phyloP scores from a whole-genome alignment of 305 asterid species.

The Euphrasia arctica region DNA sequence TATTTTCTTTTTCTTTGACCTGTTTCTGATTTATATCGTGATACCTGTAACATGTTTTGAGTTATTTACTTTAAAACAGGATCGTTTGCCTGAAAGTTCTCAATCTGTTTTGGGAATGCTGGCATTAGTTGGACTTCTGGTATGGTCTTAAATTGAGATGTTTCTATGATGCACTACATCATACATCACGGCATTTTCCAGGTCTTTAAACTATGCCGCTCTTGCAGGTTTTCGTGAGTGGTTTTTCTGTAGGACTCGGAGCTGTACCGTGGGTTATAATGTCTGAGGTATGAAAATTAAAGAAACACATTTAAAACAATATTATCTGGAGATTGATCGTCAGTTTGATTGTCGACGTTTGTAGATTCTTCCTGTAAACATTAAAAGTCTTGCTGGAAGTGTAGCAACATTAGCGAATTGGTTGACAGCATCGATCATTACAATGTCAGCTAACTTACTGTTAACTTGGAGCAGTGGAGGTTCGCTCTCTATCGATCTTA shows the following conservation, averaged over 20 bases:
- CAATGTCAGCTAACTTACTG: conserved; percentile 79
- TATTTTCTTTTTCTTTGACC: not conserved
- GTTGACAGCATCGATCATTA: conserved; percentile 66
- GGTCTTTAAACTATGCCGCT: not conserved
- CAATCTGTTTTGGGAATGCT: conserved; percentile 41
- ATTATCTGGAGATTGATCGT: not conserved
- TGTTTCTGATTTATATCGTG: not conserved
- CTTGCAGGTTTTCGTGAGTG: conserved; percentile 67
- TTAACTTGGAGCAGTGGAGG: conserved; percentile 92
- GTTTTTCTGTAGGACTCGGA: conserved; percentile 82
- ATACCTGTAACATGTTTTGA: not conserved
- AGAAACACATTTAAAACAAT: not conserved
- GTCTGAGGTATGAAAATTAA: conserved; percentile 65
- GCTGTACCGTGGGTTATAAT: conserved; percentile 87
- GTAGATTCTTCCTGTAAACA: conserved; percentile 89
- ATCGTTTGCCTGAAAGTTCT: conserved; percentile 37
- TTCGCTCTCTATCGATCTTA: conserved; percentile 38
- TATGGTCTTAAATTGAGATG: conserved; percentile 35
- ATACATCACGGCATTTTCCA: not conserved
- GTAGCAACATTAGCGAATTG: conserved; percentile 84
- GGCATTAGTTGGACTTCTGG: conserved; percentile 72
- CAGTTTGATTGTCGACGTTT: conserved; percentile 26
- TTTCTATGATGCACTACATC: conserved; percentile 2
- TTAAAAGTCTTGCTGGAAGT: conserved; percentile 90
- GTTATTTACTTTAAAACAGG: conserved; percentile 38